Percentiles rank a stretch among this genome's conserved stretches.
Conservation (phyloP, 2,329 filamentous ascomycete genomes). For the Aspergillus sojae region DNA sequence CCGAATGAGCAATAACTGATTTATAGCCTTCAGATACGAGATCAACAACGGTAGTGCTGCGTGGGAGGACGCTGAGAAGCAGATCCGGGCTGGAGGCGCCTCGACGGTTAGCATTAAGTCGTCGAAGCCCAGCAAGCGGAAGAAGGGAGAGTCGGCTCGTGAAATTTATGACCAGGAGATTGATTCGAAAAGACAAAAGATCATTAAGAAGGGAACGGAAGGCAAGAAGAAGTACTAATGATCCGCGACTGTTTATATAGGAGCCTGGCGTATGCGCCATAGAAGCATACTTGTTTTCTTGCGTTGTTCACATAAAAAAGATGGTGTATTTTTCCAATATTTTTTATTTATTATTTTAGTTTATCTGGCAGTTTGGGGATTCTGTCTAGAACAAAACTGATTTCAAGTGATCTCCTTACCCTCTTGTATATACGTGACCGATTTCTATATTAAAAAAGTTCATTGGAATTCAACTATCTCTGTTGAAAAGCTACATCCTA, state of each 20-base stretch:
- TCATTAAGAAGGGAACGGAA: slow-evolving; percentile 49
- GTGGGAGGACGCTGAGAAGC: slow-evolving; percentile 71
- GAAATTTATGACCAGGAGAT: slow-evolving; percentile 51
- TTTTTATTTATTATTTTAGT: too few species aligned
- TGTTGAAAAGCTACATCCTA: neutral
- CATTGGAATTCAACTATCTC: neutral
- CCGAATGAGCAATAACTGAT: slow-evolving; percentile 45
- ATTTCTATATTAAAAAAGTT: slow-evolving; percentile 2
- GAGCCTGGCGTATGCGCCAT: neutral
- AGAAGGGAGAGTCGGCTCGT: slow-evolving; percentile 61
- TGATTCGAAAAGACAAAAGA: slow-evolving; percentile 47
- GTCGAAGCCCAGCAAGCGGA: slow-evolving; percentile 71
- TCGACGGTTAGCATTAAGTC: slow-evolving; percentile 75
- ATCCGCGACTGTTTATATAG: neutral
- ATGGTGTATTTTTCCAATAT: too few species aligned
- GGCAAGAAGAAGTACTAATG: slow-evolving; percentile 35
- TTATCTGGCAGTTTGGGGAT: slow-evolving; percentile 4
- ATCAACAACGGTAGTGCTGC: slow-evolving; percentile 51
- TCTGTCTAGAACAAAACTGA: slow-evolving; percentile 2
- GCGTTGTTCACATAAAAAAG: slow-evolving; percentile 8
- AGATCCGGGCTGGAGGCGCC: slow-evolving; percentile 63
- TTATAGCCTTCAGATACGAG: slow-evolving; percentile 44
- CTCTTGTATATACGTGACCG: slow-evolving; percentile 27
- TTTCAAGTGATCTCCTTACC: slow-evolving; percentile 5
- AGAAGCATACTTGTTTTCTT: slow-evolving; percentile 11